phyloP scores from a whole-genome alignment of 495 filamentous ascomycete genomes.

The Penicillium taxi region DNA sequence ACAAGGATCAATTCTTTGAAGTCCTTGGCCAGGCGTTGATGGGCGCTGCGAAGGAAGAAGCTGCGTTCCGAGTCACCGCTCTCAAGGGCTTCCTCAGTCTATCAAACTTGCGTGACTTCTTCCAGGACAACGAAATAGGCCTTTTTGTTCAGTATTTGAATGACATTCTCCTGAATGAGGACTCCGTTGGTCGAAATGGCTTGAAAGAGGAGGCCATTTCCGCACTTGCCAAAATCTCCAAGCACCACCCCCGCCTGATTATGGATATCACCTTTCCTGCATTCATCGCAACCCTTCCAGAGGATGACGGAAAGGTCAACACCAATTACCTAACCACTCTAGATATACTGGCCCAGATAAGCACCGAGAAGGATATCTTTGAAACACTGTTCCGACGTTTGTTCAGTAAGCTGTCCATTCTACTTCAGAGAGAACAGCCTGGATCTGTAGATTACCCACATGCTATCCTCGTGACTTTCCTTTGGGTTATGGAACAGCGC shows the following conservation, averaged over 20 bases:
- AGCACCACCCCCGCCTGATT: conserved; percentile 56
- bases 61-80: conserved; percentile 55
- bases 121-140: conserved; percentile 56
- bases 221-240: conserved; percentile 56
- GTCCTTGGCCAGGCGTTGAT: conserved; percentile 54
- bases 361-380: conserved; percentile 56
- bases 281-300: conserved; percentile 63
- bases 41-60: conserved; percentile 54
- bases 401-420: conserved; percentile 54
- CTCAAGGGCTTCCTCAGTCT: conserved; percentile 53
- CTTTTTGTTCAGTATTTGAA: conserved; percentile 58
- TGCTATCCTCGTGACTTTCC: conserved; percentile 55
- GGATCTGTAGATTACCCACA: conserved; percentile 46
- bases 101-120: conserved; percentile 46
- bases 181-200: conserved; percentile 48
- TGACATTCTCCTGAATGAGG: conserved; percentile 55
- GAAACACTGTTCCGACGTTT: conserved; percentile 61
- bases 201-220: conserved; percentile 57
- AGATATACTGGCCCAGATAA: conserved; percentile 61
- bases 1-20: conserved; percentile 54
- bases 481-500: conserved; percentile 55
- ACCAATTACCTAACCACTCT: conserved; percentile 49
- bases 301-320: conserved; percentile 40
- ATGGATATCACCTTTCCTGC: conserved; percentile 66
- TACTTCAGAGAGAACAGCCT: conserved; percentile 47